Evolutionary conservation across 805 yeast genomes (phyloP).

Genomic region (Schwanniomyces sp.): DNA sequence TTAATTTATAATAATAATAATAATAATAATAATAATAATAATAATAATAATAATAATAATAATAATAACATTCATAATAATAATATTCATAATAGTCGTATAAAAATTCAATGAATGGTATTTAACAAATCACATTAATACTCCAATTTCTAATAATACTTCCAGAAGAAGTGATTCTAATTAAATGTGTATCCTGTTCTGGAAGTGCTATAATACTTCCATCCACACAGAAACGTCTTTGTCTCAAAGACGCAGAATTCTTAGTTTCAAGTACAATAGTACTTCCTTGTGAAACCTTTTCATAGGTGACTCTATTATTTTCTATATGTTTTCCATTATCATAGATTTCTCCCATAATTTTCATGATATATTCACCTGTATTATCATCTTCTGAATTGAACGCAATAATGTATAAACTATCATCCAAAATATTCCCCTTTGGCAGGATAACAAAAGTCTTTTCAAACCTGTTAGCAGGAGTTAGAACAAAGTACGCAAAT

Average conservation of each 20-base stretch:
- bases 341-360: conserved; percentile 59
- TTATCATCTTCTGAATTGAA: conserved; percentile 36
- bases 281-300: conserved; percentile 25
- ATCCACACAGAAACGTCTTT: conserved; percentile 65
- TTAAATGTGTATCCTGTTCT: conserved; percentile 9
- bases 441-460: conserved; percentile 66
- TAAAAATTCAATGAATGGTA: background rate
- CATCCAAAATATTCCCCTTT: conserved; percentile 42
- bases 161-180: conserved; percentile 16
- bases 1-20: background rate
- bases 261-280: conserved; percentile 15
- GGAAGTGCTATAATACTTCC: conserved; percentile 51
- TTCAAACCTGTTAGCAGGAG: conserved; percentile 59
- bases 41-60: background rate
- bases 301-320: conserved; percentile 50
- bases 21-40: background rate
- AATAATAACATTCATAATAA: background rate
- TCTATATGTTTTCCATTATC: conserved; percentile 53
- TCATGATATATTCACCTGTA: conserved; percentile 39
- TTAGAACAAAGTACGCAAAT: conserved; percentile 60
- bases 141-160: conserved; percentile 21
- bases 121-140: conserved; percentile 10
- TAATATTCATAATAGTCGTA: background rate
- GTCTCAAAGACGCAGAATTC: conserved; percentile 11
- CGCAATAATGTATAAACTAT: conserved; percentile 45